Conservation (phyloP, 768 basidiomycete genomes). For the Serpula lacrymans region DNA sequence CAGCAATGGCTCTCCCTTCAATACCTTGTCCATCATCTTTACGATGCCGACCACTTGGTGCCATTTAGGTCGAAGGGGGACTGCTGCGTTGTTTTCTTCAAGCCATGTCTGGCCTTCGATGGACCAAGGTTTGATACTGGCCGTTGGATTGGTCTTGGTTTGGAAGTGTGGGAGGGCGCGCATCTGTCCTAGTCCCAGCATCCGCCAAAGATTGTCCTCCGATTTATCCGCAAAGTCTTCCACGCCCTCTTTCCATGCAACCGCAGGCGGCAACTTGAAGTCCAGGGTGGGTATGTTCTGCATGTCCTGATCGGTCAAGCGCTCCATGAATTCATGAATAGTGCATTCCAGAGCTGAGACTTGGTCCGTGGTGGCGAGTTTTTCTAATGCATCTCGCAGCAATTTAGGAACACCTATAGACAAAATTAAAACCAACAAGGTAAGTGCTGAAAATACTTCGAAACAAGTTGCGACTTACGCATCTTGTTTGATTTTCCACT, state of each 20-base stretch:
- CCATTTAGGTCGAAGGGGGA: conserved; percentile 7
- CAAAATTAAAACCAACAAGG: too few relatives aligned
- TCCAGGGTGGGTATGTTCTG: neutral
- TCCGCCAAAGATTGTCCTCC: conserved; percentile 1
- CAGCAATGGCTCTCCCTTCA: conserved; percentile 8
- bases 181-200: neutral
- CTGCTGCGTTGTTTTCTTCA: too few relatives aligned
- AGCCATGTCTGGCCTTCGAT: conserved; percentile 12
- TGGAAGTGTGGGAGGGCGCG: conserved; percentile 6
- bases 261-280: neutral
- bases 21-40: conserved; percentile 9
- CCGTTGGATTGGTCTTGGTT: neutral
- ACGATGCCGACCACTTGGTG: conserved; percentile 19
- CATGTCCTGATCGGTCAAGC: neutral
- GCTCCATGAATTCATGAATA: too few relatives aligned
- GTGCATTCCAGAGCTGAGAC: neutral
- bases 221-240: neutral
- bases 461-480: too few relatives aligned
- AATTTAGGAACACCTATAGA: conserved; percentile 1
- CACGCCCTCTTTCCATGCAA: neutral
- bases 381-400: neutral
- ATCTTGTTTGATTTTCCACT: too few relatives aligned
- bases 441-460: too few relatives aligned
- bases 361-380: neutral
- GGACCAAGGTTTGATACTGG: conserved; percentile 5